A percentile compares a stretch with the other conserved stretches of the same genome.
Conservation (phyloP, 192 early-diverging fungal genomes). For the Chytriomyces hyalinus region DNA sequence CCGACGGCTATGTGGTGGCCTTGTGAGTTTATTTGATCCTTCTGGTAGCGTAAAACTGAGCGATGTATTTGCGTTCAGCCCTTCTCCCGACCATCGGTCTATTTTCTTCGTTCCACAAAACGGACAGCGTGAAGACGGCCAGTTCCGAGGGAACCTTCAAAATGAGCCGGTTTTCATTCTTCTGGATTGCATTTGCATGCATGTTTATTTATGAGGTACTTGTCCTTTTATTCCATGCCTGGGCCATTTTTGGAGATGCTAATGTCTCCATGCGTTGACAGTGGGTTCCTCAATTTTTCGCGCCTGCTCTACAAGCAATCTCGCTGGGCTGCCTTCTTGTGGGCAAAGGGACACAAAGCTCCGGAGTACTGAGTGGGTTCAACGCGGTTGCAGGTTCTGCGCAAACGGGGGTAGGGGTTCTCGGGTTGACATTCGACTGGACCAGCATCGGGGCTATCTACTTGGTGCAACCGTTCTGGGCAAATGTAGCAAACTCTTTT, state of each 20-base stretch:
- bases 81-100: constrained; percentile 71
- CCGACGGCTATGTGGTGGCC: constrained; percentile 90
- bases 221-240: too few relatives aligned
- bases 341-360: background rate
- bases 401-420: constrained; percentile 14
- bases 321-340: constrained; percentile 30
- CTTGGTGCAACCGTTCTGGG: constrained; percentile 3
- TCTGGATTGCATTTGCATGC: constrained; percentile 25
- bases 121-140: constrained; percentile 63
- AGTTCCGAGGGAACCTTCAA: constrained; percentile 68
- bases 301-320: constrained; percentile 10
- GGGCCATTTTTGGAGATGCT: too few relatives aligned
- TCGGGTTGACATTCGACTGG: constrained; percentile 16
- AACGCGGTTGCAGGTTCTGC: constrained; percentile 18
- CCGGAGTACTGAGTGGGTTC: constrained; percentile 4
- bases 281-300: constrained; percentile 28
- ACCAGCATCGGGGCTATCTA: constrained; percentile 2
- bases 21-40: constrained; percentile 36
- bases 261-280: too few relatives aligned
- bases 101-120: constrained; percentile 76
- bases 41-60: constrained; percentile 33
- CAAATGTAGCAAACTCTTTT: background rate
- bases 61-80: constrained; percentile 65
- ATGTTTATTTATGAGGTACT: constrained; percentile 21
- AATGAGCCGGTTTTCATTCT: constrained; percentile 79